Percentiles rank a stretch among this genome's conserved stretches.
Conservation (phyloP, 805 yeast species). For the Ogataea parapolymorpha region DNA sequence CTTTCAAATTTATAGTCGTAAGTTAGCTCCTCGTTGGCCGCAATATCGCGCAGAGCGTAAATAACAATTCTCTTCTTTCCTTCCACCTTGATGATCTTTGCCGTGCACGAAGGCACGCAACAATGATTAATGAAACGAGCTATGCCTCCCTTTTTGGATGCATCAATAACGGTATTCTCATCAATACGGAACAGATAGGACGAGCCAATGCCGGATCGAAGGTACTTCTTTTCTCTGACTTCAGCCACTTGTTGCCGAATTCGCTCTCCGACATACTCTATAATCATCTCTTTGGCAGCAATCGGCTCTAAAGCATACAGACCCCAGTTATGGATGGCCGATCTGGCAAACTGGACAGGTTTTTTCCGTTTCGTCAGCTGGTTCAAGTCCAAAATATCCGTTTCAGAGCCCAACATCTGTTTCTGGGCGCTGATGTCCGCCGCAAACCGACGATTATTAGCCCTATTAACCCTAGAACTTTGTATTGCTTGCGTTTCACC, state of each 20-base stretch:
- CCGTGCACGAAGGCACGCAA: slow-evolving; percentile 96
- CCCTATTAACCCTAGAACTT: slow-evolving; percentile 82
- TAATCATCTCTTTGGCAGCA: slow-evolving; percentile 95
- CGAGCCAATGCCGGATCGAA: slow-evolving; percentile 92
- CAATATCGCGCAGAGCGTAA: slow-evolving; percentile 85
- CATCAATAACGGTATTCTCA: slow-evolving; percentile 93
- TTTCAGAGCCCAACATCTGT: slow-evolving; percentile 73
- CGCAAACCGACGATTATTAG: slow-evolving; percentile 80
- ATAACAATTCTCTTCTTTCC: slow-evolving; percentile 93
- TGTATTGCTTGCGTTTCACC: slow-evolving; percentile 40
- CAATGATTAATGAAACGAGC: slow-evolving; percentile 97
- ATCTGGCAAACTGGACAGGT: slow-evolving; percentile 94
- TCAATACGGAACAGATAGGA: slow-evolving; percentile 90
- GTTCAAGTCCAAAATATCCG: slow-evolving; percentile 77
- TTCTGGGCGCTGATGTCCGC: slow-evolving; percentile 84
- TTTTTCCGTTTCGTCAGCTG: slow-evolving; percentile 87
- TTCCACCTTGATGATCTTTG: slow-evolving; percentile 92
- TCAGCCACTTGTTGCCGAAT: slow-evolving; percentile 94
- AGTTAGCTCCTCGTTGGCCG: slow-evolving; percentile 86
- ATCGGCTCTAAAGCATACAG: slow-evolving; percentile 92
- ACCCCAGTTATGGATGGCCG: slow-evolving; percentile 99
- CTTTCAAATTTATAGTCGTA: slow-evolving; percentile 95
- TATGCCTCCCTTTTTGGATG: slow-evolving; percentile 95
- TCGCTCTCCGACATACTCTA: slow-evolving; percentile 95
- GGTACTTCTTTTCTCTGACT: slow-evolving; percentile 78